Evolutionary conservation across 495 filamentous ascomycete species (phyloP).

Genomic region (Elasticomyces elasticus): DNA sequence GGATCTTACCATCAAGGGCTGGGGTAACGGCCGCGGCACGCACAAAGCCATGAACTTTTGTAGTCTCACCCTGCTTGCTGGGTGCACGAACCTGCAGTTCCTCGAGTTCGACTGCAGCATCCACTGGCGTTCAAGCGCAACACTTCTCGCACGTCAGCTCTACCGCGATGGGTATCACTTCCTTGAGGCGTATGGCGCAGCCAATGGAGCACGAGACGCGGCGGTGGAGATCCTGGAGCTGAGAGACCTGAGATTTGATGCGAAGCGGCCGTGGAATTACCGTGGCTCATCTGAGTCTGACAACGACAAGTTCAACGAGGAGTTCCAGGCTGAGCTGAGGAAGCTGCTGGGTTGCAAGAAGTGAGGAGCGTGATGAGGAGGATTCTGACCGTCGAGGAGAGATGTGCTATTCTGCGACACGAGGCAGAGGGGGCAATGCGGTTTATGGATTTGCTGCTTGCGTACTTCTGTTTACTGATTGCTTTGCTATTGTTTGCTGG

Average conservation of each 20-base stretch:
- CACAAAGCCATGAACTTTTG: constrained; percentile 25
- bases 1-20: constrained; percentile 20
- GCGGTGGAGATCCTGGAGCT: constrained; percentile 23
- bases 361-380: neutral
- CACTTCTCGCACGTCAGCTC: constrained; percentile 20
- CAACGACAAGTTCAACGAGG: constrained; percentile 1
- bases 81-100: constrained; percentile 21
- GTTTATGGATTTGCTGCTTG: neutral
- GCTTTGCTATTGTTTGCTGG: neutral
- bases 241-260: constrained; percentile 6
- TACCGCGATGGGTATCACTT: constrained; percentile 26
- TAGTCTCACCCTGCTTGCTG: constrained; percentile 20
- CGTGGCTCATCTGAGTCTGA: neutral
- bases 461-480: neutral
- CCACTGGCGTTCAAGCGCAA: neutral
- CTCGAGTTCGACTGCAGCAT: constrained; percentile 21
- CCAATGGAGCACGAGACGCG: constrained; percentile 20
- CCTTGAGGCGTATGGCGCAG: constrained; percentile 24
- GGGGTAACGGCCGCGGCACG: constrained; percentile 12
- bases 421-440: neutral
- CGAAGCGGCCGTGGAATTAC: too few species aligned
- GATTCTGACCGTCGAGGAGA: too few species aligned
- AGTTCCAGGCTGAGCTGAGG: constrained; percentile 11
- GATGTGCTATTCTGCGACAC: too few species aligned
- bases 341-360: constrained; percentile 3